Conservation (phyloP, 208 protist genomes). For the Naegleria fowleri region DNA sequence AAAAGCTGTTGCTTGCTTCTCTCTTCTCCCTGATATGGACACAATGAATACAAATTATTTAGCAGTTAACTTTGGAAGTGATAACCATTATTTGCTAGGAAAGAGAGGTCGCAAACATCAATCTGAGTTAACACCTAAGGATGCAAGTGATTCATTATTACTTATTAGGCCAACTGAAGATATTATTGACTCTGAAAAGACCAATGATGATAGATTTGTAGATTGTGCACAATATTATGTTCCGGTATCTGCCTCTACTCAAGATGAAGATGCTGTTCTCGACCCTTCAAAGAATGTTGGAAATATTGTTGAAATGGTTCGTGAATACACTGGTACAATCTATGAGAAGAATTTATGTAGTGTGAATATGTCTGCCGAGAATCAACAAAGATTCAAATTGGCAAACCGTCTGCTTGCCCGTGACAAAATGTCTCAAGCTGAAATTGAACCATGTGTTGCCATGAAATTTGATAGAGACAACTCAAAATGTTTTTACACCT, state of each 20-base stretch:
- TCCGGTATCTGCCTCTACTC: background rate
- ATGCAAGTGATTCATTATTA: background rate
- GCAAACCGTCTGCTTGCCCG: background rate
- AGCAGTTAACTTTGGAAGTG: background rate
- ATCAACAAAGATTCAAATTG: background rate
- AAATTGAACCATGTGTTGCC: background rate
- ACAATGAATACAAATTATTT: background rate
- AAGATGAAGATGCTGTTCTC: background rate
- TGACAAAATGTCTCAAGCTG: background rate
- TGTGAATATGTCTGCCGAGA: background rate
- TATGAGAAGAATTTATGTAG: background rate
- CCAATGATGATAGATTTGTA: background rate
- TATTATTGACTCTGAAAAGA: background rate
- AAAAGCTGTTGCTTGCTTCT: background rate
- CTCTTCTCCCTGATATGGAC: background rate
- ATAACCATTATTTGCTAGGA: background rate
- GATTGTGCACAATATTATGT: background rate
- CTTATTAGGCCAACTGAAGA: background rate
- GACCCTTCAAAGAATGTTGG: background rate
- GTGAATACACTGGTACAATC: background rate
- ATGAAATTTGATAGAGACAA: background rate
- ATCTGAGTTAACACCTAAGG: background rate
- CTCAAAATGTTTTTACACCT: background rate
- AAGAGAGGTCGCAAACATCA: background rate
- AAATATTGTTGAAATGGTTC: background rate